These are phyloP conservation scores for Pseudodiploospora longispora DNA, from an alignment of 2,329 filamentous ascomycete genomes.

Conservation along the genomic window DNA sequence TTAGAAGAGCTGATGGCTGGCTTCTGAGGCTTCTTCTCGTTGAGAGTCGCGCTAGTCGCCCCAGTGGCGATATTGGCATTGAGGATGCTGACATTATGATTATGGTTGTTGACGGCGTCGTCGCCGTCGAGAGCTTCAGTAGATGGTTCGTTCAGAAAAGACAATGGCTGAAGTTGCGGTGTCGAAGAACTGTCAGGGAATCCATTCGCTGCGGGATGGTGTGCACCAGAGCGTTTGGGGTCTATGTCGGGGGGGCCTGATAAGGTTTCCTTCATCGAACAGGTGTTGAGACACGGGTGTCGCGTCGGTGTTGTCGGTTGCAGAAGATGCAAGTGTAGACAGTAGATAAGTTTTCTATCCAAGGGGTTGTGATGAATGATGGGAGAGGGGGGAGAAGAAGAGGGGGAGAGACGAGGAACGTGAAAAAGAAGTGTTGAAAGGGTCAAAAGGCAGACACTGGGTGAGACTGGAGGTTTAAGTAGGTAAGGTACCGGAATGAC, in stretches of 20 bases:
- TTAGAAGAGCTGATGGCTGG: slow-evolving; percentile 15
- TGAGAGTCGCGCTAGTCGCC: slow-evolving; percentile 1
- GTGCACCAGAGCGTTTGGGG: slow-evolving; percentile 48
- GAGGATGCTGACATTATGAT: slow-evolving; percentile 18
- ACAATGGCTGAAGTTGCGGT: slow-evolving; percentile 16
- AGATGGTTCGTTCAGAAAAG: slow-evolving; percentile 6
- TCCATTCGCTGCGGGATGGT: slow-evolving; percentile 45
- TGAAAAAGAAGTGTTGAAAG: neutral
- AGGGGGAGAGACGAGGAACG: neutral
- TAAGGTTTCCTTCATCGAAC: slow-evolving; percentile 56
- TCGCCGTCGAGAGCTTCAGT: neutral
- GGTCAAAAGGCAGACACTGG: neutral
- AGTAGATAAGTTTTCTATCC: neutral
- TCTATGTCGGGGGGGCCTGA: slow-evolving; percentile 46
- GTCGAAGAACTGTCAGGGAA: slow-evolving; percentile 28
- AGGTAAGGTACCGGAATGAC: too few species aligned
- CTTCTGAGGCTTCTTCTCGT: slow-evolving; percentile 7
- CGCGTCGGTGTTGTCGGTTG: neutral
- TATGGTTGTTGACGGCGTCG: slow-evolving; percentile 13
- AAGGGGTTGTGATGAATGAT: neutral
- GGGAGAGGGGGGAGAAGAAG: neutral
- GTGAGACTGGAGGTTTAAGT: too few species aligned
- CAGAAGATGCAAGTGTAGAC: too few species aligned
- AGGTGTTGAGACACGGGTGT: slow-evolving; percentile 18
- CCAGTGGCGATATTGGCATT: slow-evolving; percentile 14